Evolutionary conservation across 2,329 filamentous ascomycete genomes (phyloP).

Genomic region (Microascus cirrosus): DNA sequence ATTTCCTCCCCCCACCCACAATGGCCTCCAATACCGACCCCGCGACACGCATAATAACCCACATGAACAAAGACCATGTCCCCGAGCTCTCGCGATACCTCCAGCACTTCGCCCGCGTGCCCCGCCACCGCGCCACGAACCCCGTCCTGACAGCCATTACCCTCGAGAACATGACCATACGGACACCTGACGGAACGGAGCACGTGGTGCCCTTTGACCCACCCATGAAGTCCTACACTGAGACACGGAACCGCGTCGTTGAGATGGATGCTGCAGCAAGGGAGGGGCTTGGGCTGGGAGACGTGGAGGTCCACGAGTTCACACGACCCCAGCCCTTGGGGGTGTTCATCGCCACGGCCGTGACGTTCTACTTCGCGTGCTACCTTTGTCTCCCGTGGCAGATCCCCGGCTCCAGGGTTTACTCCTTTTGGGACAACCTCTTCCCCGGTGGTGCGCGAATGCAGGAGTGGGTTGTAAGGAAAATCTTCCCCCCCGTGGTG

Average conservation of each 20-base stretch:
- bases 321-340: constrained; percentile 20
- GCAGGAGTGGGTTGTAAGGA: constrained; percentile 47
- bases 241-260: constrained; percentile 60
- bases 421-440: constrained; percentile 33
- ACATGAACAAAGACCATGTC: constrained; percentile 81
- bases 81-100: constrained; percentile 67
- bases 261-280: constrained; percentile 54
- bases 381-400: constrained; percentile 39
- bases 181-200: constrained; percentile 31
- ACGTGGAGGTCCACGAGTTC: constrained; percentile 29
- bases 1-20: too few relatives aligned
- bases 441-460: constrained; percentile 48
- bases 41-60: constrained; percentile 42
- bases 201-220: constrained; percentile 55
- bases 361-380: constrained; percentile 36
- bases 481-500: constrained; percentile 47
- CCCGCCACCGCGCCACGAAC: constrained; percentile 39
- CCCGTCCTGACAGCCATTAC: constrained; percentile 56
- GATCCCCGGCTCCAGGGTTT: constrained; percentile 35
- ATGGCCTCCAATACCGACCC: constrained; percentile 10
- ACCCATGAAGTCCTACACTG: constrained; percentile 54
- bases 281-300: constrained; percentile 45
- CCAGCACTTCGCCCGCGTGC: constrained; percentile 55
- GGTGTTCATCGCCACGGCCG: constrained; percentile 14
- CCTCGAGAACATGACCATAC: constrained; percentile 52